A percentile compares a stretch with the other conserved stretches of the same genome.
phyloP scores from a whole-genome alignment of 2,329 filamentous ascomycete genomes.

The Cryphonectria naterciae region DNA sequence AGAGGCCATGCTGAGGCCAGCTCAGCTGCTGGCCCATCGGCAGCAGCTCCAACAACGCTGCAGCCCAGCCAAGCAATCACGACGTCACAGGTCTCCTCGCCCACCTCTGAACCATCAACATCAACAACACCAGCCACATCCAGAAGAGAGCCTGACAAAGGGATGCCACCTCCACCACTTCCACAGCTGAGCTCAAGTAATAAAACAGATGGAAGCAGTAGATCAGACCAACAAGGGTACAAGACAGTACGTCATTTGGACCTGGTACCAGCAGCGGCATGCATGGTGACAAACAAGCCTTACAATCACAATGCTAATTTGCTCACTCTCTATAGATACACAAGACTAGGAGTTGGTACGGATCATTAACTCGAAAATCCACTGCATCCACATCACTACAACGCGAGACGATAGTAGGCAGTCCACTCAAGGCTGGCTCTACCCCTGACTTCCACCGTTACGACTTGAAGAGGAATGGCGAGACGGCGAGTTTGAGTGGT shows the following conservation, averaged over 20 bases:
- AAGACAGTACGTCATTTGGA: conserved; percentile 19
- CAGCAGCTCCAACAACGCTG: conserved; percentile 29
- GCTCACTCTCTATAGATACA: conserved; percentile 43
- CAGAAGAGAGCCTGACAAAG: conserved; percentile 4
- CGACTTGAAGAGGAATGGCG: conserved; percentile 47
- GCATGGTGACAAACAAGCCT: no score
- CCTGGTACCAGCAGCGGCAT: background rate
- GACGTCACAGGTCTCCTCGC: conserved; percentile 28
- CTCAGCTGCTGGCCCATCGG: conserved; percentile 27
- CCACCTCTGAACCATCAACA: conserved; percentile 22
- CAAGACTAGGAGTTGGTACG: conserved; percentile 65
- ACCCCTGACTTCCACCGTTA: conserved; percentile 56
- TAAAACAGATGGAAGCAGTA: conserved; percentile 18
- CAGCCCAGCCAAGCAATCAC: conserved; percentile 29
- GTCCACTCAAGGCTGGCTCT: conserved; percentile 52
- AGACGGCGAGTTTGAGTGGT: conserved; percentile 38
- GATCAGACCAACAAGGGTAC: conserved; percentile 10
- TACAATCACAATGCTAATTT: conserved; percentile 11
- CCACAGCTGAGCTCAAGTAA: conserved; percentile 19
- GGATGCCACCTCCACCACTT: conserved; percentile 16
- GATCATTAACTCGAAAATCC: conserved; percentile 65
- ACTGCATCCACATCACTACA: conserved; percentile 63
- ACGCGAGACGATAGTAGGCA: conserved; percentile 63
- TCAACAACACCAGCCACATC: conserved; percentile 11
- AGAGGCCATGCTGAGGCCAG: conserved; percentile 39